Evolutionary conservation across 2,329 filamentous ascomycete species (phyloP), one percentile per base, ranked within the genome.

Genomic region (Paecilomyces formosus): DNA sequence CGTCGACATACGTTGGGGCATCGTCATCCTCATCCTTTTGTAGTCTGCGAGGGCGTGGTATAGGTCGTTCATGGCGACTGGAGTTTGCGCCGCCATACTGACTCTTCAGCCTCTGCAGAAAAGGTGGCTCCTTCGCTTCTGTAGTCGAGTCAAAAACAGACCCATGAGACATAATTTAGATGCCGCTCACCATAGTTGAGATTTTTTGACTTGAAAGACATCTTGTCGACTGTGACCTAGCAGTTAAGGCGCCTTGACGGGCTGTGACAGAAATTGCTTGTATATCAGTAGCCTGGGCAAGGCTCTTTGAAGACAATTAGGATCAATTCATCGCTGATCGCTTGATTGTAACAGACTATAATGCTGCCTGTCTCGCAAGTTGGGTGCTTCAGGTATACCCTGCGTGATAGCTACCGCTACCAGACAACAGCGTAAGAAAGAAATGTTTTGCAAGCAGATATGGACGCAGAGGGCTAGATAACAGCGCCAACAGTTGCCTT

Each of bases 121-220:
- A 78, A 3, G 72, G 68, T 18, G 76, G 76, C 61, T 78, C 72
- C 11, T 75, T 75, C 52, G 72, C 69, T 39, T 77, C 76, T 76
- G 28, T 60, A 8, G 22, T 15, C 53, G 28, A 30, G 33, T 61
- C 56, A 59, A 50, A n/a, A 28, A 12, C 22, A 51, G 54, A 45
- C 7, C 21, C 8, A 53, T 63, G 15, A 61, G 59, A 54, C 31
- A 24, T 12, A 54, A 28, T 39, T 15, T 26, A 30, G 52, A 54
- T 4, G 55, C 35, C 13, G 58, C 66, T 22, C 68, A 78, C 76
- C 76, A 57, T 78, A 78, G 58, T 68, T 71, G 55, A 78, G 72
- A 57, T 74, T 70, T 63, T 78, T 78, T 18, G 75, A 67, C 55
- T 77, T 78, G 64, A 71, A 74, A 21, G 70, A 67, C 74, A 77